Base-by-base conservation (phyloP, 768 basidiomycete genomes). In the Suillus weaverae region DNA sequence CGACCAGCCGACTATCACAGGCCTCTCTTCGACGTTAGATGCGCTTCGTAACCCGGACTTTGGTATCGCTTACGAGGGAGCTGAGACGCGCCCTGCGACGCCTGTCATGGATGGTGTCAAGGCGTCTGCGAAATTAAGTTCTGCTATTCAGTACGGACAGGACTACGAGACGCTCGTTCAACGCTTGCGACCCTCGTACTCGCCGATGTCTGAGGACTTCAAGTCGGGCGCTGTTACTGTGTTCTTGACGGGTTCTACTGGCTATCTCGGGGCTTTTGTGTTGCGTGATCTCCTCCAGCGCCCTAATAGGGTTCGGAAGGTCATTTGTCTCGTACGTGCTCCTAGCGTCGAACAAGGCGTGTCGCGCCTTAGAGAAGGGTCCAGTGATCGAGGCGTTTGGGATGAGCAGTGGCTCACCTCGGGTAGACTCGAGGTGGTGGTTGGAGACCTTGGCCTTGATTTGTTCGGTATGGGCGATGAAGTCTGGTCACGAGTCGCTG, bases 181-280 rank as follows among this genome's bases (percentile, higher is more conserved):
- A 48, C 79, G 80, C 67, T 83, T 99, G 30, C 81, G 81, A 50
- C 70, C 80, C 1, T 82, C 85, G 9, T 98, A 95, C 75, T 76
- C 83, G 0, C 78, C 86, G n/a, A 76, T 88, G 2, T 81, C 89
- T 0, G 62, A 79, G n/a, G 85, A 88, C 68, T 89, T 89, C 69
- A 71, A 75, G 26, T 72, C 77, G 32, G 83, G 80, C 51, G 77
- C 81, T 14, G 68, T 95, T 48, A 93, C 92, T 0, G 84, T 99
- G 36, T 97, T 99, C 82, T 85, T 99, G 36, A 99, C 97, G 7
- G 97, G 97, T 7, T 96, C 94, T 5, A 98, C 97, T 10, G 97
- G 97, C 2, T 99, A 96, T 83, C 83, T 99, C 18, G 97, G 97
- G 16, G 95, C 94, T 6, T 99, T 97, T 76, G 86, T 99, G 66